Conservation (phyloP, 805 yeast species). For the Candida stauntonica region DNA sequence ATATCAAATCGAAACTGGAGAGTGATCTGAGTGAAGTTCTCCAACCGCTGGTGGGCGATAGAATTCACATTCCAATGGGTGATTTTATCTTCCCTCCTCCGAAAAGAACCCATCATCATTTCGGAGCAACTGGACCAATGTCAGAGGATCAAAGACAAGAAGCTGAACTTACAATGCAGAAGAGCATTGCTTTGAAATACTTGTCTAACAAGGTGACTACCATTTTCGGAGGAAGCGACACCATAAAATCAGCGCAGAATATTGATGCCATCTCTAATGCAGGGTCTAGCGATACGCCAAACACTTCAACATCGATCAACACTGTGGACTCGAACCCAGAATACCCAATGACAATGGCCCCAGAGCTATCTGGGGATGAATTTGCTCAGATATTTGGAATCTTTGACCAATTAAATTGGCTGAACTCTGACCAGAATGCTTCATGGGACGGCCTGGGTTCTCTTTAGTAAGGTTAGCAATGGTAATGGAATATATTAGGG, state of each 20-base stretch:
- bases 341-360: too few relatives aligned
- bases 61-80: not conserved
- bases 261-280: not conserved
- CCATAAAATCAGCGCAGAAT: not conserved
- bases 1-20: conserved; percentile 3
- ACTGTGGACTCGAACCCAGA: too few relatives aligned
- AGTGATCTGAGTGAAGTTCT: conserved; percentile 13
- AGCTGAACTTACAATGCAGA: not conserved
- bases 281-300: too few relatives aligned
- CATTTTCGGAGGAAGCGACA: not conserved
- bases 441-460: not conserved
- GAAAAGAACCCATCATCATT: conserved; percentile 1
- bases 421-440: not conserved
- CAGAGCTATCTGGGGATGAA: not conserved
- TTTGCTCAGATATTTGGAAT: not conserved
- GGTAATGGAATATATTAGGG: too few relatives aligned
- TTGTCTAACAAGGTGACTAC: conserved; percentile 1
- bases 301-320: too few relatives aligned
- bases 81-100: not conserved
- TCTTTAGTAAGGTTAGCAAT: not conserved
- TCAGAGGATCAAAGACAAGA: not conserved
- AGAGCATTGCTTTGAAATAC: not conserved
- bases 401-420: not conserved
- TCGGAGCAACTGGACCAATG: not conserved
- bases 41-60: conserved; percentile 11